These are phyloP conservation scores for Litchi chinensis DNA, from an alignment of 345 rosid genomes.

Conservation along the genomic window DNA sequence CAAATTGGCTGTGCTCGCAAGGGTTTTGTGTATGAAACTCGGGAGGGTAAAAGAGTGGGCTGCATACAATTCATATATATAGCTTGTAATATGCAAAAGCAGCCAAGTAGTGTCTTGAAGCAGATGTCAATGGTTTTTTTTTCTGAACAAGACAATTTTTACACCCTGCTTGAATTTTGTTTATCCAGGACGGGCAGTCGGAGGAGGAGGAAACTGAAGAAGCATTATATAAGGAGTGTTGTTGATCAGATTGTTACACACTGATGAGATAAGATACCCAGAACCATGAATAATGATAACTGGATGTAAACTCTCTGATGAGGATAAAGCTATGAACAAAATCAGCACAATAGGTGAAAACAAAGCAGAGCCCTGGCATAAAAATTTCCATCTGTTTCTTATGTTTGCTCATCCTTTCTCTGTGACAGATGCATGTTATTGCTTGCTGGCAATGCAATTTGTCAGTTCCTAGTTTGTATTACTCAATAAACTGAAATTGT, in stretches of 20 bases:
- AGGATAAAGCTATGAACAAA: background rate
- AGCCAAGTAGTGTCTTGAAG: background rate
- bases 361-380: background rate
- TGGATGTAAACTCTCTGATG: background rate
- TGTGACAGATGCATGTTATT: background rate
- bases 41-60: background rate
- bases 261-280: background rate
- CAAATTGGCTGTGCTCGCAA: too few relatives aligned
- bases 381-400: background rate
- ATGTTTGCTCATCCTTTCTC: background rate
- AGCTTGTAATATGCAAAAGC: background rate
- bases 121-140: background rate
- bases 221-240: conserved; percentile 41
- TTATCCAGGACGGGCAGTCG: conserved; percentile 57
- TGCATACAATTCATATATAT: background rate
- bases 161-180: background rate
- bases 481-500: background rate
- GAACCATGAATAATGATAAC: background rate
- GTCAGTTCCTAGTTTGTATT: background rate
- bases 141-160: background rate
- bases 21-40: too few relatives aligned
- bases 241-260: conserved; percentile 28
- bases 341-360: background rate
- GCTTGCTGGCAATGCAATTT: background rate
- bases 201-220: conserved; percentile 66